Conservation (phyloP, 345 rosid genomes). For the Physaria fendleri region DNA sequence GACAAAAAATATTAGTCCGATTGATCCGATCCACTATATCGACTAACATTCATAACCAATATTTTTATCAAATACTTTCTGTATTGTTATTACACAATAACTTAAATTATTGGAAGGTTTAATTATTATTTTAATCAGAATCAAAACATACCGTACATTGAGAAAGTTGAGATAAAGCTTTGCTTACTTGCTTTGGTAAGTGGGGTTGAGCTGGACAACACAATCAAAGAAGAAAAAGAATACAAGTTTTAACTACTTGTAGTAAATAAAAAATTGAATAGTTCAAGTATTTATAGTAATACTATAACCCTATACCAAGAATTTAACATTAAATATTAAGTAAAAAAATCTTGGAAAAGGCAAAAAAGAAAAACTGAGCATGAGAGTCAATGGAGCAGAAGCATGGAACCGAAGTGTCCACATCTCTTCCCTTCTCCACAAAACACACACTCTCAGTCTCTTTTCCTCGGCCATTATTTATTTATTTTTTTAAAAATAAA, state of each 20-base stretch:
- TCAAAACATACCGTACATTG: neutral
- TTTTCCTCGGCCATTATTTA: neutral
- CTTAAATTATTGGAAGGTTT: neutral
- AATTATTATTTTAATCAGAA: neutral
- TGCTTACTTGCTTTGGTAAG: constrained; percentile 8
- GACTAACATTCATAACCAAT: no score
- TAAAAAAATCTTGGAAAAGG: constrained; percentile 24
- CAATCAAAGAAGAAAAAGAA: constrained; percentile 12
- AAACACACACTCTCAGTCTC: constrained; percentile 29
- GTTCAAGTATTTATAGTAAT: constrained; percentile 14
- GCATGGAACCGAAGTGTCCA: constrained; percentile 60
- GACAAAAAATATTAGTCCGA: no score
- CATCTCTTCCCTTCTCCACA: constrained; percentile 38
- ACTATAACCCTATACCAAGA: constrained; percentile 1
- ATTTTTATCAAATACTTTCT: neutral
- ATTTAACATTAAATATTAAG: constrained; percentile 3
- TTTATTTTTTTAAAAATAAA: neutral
- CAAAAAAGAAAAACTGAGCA: constrained; percentile 26
- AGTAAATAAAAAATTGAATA: constrained; percentile 19
- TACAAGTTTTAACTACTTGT: constrained; percentile 18
- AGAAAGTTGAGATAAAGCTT: neutral
- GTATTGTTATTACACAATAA: neutral
- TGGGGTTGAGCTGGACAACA: constrained; percentile 31
- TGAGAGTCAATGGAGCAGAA: constrained; percentile 41
- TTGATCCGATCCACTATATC: no score